Conservation (phyloP, 2,329 filamentous ascomycete species). For the Dichotomopilus funicola region DNA sequence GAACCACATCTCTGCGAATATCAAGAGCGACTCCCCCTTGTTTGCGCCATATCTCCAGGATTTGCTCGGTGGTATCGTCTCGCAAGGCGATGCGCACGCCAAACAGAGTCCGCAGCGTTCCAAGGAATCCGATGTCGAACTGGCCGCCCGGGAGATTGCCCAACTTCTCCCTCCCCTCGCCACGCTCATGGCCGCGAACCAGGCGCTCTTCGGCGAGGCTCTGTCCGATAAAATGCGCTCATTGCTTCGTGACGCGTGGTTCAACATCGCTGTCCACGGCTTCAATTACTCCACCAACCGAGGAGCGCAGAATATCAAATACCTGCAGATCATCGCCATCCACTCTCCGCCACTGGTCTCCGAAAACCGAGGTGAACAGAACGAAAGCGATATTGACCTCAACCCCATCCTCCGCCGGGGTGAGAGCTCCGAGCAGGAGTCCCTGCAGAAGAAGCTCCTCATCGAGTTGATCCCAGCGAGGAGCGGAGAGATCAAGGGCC, state of each 20-base stretch:
- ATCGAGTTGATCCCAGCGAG: conserved; percentile 67
- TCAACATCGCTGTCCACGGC: conserved; percentile 93
- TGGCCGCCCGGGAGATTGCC: conserved; percentile 79
- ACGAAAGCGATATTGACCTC: conserved; percentile 94
- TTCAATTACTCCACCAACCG: conserved; percentile 70
- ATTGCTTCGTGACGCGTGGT: conserved; percentile 88
- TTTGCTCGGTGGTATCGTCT: conserved; percentile 79
- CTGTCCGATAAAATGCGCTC: conserved; percentile 57
- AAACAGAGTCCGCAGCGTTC: conserved; percentile 57
- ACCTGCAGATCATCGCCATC: conserved; percentile 77
- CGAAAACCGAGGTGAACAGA: conserved; percentile 79
- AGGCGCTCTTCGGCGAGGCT: conserved; percentile 43
- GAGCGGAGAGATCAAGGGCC: conserved; percentile 67
- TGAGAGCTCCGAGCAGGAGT: conserved; percentile 69
- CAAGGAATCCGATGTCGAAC: conserved; percentile 69
- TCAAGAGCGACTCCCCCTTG: conserved; percentile 62
- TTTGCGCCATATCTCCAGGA: conserved; percentile 81
- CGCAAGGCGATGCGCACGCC: conserved; percentile 72
- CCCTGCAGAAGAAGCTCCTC: conserved; percentile 74
- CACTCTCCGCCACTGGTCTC: conserved; percentile 83
- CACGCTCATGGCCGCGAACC: conserved; percentile 65
- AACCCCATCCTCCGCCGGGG: conserved; percentile 89
- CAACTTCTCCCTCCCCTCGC: conserved; percentile 86
- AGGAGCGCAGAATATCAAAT: conserved; percentile 64
- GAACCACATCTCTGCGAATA: conserved; percentile 65